Percentiles rank a stretch among this genome's conserved stretches.
Conservation (phyloP, 2,329 filamentous ascomycete species). For the Penicillium sp. region DNA sequence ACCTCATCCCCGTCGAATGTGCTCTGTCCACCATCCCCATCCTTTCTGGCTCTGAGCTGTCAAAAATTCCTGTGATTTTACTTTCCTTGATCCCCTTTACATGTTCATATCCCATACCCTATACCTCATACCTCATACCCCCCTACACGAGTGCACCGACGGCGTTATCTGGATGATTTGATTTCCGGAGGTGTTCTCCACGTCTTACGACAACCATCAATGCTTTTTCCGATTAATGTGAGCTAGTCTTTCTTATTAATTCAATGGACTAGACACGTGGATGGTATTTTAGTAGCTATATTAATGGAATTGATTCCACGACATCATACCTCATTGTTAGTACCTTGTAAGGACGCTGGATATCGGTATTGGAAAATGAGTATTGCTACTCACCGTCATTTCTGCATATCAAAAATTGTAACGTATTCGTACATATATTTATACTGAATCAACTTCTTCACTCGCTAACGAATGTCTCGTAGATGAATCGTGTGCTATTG, state of each 20-base stretch:
- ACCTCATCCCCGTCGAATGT: constrained; percentile 26
- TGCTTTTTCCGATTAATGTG: constrained; percentile 16
- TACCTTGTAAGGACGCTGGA: not conserved
- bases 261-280: constrained; percentile 5
- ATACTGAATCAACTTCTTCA: not conserved
- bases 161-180: constrained; percentile 23
- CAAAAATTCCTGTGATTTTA: constrained; percentile 23
- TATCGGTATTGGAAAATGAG: not conserved
- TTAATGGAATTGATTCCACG: not conserved
- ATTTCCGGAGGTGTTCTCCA: constrained; percentile 19
- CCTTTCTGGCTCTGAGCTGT: constrained; percentile 7
- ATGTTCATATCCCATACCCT: constrained; percentile 14
- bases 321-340: not conserved
- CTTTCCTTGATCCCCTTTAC: constrained; percentile 15
- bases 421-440: not conserved
- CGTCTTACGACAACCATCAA: constrained; percentile 22
- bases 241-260: constrained; percentile 4
- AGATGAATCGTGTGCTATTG: not conserved
- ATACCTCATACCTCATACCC: constrained; percentile 4
- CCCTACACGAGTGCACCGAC: constrained; percentile 23
- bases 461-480: not conserved
- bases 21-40: constrained; percentile 14
- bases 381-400: not conserved
- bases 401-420: not conserved
- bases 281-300: not conserved